Evolutionary conservation across 257 asterid species (phyloP), one percentile per base, ranked within the genome.

Genomic region (Ophiorrhiza pumila): DNA sequence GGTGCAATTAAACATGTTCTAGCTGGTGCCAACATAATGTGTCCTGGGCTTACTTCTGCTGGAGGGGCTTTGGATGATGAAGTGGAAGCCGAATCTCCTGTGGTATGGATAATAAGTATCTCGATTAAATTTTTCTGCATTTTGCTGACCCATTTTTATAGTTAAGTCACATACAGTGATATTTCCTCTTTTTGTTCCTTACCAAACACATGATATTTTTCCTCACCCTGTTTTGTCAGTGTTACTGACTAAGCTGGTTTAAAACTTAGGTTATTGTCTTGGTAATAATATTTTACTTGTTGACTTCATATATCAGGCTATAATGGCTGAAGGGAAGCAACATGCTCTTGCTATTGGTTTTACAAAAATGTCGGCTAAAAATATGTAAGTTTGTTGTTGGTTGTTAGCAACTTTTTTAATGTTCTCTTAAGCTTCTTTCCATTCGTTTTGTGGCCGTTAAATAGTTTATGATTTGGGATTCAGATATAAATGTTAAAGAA

Each of bases 261-360:
- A 52, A 13, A 53, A 15, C 23, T 42, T 59, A 27, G 47, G 12
- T 69, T 20, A 14, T 12, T 20, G 15, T n/a, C 52, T 52, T 52
- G 64, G 27, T 68, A 32, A 42, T 68, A 35, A 59, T 20, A 5
- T 39, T 69, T 61, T 8, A 18, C 72, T 60, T 15, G 13, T 49
- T 52, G 23, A 29, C 61, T 43, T 78, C 65, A 59, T 65, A 75
- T 76, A 4, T 70, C 79, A 94, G 99, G 99, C 99, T 77, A 91
- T 94, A 85, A 94, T 94, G 98, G 98, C 99, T 73, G 99, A 94
- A 85, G 99, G 99, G 74, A 94, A 94, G 86, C 91, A 90, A 72
- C 96, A 94, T 81, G 97, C 99, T 77, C 96, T 94, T 62, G 99
- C 98, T 74, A 94, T 94, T 87, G 99, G 99, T 37, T 94, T 88